Conservation (phyloP, 495 filamentous ascomycete species). For the Aspergillus carlsbadensis region DNA sequence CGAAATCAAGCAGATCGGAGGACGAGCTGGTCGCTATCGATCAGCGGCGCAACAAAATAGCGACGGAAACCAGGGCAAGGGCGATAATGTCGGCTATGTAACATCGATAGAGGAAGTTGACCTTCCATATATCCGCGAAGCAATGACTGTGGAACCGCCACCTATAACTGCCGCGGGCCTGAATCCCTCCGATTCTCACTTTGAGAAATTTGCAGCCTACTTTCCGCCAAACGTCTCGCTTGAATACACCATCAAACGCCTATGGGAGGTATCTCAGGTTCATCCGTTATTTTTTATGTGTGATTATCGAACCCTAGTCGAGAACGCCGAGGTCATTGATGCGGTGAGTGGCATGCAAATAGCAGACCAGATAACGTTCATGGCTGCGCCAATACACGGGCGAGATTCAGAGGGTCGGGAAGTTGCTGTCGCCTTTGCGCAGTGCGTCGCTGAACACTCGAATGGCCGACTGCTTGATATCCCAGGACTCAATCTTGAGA, state of each 20-base stretch:
- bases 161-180: conserved; percentile 75
- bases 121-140: conserved; percentile 56
- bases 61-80: conserved; percentile 22
- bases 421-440: conserved; percentile 59
- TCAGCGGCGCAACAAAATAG: conserved; percentile 54
- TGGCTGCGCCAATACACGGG: conserved; percentile 59
- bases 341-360: conserved; percentile 60
- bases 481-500: conserved; percentile 58
- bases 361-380: conserved; percentile 71
- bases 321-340: conserved; percentile 70
- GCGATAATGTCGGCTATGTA: conserved; percentile 62
- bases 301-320: conserved; percentile 52
- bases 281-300: conserved; percentile 74
- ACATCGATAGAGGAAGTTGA: conserved; percentile 76
- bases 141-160: conserved; percentile 60
- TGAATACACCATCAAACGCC: conserved; percentile 68
- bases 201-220: conserved; percentile 71
- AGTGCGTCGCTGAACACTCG: conserved; percentile 62
- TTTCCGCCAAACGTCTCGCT: conserved; percentile 77
- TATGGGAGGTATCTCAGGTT: conserved; percentile 62
- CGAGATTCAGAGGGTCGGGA: conserved; percentile 22
- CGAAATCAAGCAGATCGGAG: conserved; percentile 92
- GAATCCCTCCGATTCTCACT: conserved; percentile 60
- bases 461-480: conserved; percentile 68
- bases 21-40: conserved; percentile 86